phyloP scores from a whole-genome alignment of 73 alveolate species.

The Paramecium biaurelia region DNA sequence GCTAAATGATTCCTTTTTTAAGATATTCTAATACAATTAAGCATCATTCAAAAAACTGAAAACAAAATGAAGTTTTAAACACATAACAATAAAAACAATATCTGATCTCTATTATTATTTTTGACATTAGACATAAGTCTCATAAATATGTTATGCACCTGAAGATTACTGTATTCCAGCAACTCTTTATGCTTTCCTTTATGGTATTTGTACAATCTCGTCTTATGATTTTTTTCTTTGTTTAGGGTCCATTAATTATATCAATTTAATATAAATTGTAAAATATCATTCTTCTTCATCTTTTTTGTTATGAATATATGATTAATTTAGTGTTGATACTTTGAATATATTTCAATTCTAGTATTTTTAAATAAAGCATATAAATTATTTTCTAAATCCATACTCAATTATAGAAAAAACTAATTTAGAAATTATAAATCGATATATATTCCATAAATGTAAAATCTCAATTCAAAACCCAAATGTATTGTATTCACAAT shows the following conservation, averaged over 20 bases:
- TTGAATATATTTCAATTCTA: not conserved
- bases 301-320: not conserved
- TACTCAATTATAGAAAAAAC: not conserved
- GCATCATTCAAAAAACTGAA: slow-evolving; percentile 46
- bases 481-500: slow-evolving; percentile 52
- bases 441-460: not conserved
- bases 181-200: not conserved
- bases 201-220: not conserved
- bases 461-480: not conserved
- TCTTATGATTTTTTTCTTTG: not conserved
- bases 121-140: not conserved
- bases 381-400: not conserved
- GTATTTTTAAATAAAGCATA: not conserved
- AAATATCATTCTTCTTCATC: not conserved
- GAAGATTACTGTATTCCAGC: slow-evolving; percentile 32
- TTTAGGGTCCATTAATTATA: slow-evolving; percentile 19
- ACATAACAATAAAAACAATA: slow-evolving; percentile 49
- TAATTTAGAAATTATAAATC: not conserved
- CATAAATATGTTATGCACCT: slow-evolving; percentile 1
- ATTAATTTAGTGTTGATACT: not conserved
- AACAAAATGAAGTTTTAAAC: slow-evolving; percentile 60
- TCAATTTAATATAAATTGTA: not conserved
- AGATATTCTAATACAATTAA: not conserved
- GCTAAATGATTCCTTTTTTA: slow-evolving; percentile 46
- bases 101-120: slow-evolving; percentile 39